phyloP scores from a whole-genome alignment of 2,329 filamentous ascomycete genomes.

The Botrytis byssoidea region DNA sequence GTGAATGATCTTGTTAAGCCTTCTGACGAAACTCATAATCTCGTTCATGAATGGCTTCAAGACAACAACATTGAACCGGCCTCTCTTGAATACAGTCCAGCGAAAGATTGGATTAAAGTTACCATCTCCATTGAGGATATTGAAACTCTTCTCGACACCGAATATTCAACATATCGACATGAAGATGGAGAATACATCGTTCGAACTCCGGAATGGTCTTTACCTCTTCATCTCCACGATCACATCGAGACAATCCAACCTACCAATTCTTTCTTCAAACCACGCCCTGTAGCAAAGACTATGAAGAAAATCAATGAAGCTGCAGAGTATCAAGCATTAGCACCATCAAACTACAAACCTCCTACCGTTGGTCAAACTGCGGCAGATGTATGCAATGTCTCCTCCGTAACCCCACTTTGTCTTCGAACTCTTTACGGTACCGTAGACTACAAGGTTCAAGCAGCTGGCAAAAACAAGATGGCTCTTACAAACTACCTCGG shows the following conservation, averaged over 20 bases:
- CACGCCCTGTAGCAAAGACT: constrained; percentile 42
- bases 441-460: constrained; percentile 28
- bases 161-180: constrained; percentile 41
- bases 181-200: constrained; percentile 31
- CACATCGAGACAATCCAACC: constrained; percentile 53
- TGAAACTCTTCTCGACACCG: constrained; percentile 40
- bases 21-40: constrained; percentile 48
- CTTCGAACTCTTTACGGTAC: constrained; percentile 33
- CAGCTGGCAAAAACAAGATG: constrained; percentile 28
- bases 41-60: constrained; percentile 56
- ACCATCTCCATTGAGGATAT: constrained; percentile 48
- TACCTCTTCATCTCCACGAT: constrained; percentile 44
- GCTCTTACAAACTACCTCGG: constrained; percentile 32
- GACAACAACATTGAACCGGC: constrained; percentile 49
- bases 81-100: constrained; percentile 45
- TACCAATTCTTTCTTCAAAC: constrained; percentile 54
- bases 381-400: constrained; percentile 61
- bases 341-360: constrained; percentile 15
- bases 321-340: neutral
- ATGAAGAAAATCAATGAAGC: constrained; percentile 22
- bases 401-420: constrained; percentile 31
- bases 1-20: constrained; percentile 55
- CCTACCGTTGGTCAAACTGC: constrained; percentile 12
- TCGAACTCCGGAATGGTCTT: constrained; percentile 38
- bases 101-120: constrained; percentile 55